Evolutionary conservation across 1,284 basidiomycete species (phyloP).

Genomic region (Cystobasidium sp.): DNA sequence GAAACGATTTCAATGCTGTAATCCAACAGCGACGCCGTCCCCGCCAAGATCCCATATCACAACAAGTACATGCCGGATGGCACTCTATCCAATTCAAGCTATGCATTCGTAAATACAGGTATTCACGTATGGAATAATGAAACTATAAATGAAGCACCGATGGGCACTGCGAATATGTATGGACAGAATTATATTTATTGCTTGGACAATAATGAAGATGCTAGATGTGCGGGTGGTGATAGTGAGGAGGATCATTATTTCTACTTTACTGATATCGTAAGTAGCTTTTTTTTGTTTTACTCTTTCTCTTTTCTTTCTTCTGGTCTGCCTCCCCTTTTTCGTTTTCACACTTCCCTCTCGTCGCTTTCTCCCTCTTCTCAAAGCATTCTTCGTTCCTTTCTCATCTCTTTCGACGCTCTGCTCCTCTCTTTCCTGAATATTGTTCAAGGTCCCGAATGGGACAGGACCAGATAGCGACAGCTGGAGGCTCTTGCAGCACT

Average conservation of each 20-base stretch:
- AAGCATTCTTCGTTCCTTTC: background rate
- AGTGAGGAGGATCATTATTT: constrained; percentile 39
- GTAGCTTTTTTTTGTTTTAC: no score
- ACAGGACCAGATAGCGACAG: no score
- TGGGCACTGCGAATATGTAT: constrained; percentile 33
- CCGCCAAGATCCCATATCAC: constrained; percentile 26
- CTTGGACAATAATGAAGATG: constrained; percentile 17
- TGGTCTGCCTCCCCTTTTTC: background rate
- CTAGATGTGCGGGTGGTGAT: constrained; percentile 35
- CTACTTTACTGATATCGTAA: constrained; percentile 26
- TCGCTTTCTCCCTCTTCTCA: background rate
- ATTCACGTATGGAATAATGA: constrained; percentile 31
- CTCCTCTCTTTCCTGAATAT: no score
- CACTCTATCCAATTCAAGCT: constrained; percentile 9
- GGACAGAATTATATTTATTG: constrained; percentile 42
- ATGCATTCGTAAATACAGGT: constrained; percentile 42
- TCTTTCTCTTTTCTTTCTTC: background rate
- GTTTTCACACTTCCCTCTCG: background rate
- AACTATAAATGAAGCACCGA: background rate
- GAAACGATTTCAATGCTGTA: background rate
- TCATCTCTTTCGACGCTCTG: no score
- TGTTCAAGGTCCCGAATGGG: no score
- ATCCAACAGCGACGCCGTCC: constrained; percentile 17
- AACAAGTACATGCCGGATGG: constrained; percentile 18
- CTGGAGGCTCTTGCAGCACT: background rate